Conservation (phyloP, 768 basidiomycete genomes). For the Amanita exitialis region DNA sequence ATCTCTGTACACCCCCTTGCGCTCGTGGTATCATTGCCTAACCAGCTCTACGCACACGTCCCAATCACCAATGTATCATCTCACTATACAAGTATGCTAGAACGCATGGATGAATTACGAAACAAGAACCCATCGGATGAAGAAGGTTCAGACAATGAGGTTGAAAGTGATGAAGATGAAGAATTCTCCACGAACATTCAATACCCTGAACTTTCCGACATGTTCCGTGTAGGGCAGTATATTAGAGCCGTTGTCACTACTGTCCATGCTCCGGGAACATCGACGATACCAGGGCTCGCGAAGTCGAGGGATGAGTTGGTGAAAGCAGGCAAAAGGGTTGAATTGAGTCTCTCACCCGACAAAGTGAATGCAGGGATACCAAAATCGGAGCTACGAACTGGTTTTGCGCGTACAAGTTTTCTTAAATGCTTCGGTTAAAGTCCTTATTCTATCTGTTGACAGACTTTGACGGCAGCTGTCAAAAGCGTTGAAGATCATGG, state of each 20-base stretch:
- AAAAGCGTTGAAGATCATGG: conserved; percentile 92
- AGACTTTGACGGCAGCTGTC: conserved; percentile 72
- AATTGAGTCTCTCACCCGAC: conserved; percentile 76
- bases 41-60: conserved; percentile 88
- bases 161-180: conserved; percentile 38
- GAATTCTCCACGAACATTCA: conserved; percentile 21
- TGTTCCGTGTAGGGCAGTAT: conserved; percentile 84
- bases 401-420: conserved; percentile 49
- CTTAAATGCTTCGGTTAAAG: conserved; percentile 1
- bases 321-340: conserved; percentile 67
- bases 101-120: conserved; percentile 46
- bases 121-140: conserved; percentile 33
- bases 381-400: conserved; percentile 65
- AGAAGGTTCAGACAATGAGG: conserved; percentile 20
- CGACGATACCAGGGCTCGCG: conserved; percentile 44
- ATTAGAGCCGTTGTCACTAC: conserved; percentile 68
- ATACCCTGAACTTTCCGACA: conserved; percentile 55
- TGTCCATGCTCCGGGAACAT: conserved; percentile 58
- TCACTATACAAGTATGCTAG: conserved; percentile 65
- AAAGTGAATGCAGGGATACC: conserved; percentile 75
- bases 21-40: conserved; percentile 88
- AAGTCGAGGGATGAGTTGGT: conserved; percentile 58
- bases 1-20: conserved; percentile 81
- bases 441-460: conserved; percentile 8
- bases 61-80: conserved; percentile 88